phyloP scores from a whole-genome alignment of 768 basidiomycete species.

The Trametes cinnabarina region DNA sequence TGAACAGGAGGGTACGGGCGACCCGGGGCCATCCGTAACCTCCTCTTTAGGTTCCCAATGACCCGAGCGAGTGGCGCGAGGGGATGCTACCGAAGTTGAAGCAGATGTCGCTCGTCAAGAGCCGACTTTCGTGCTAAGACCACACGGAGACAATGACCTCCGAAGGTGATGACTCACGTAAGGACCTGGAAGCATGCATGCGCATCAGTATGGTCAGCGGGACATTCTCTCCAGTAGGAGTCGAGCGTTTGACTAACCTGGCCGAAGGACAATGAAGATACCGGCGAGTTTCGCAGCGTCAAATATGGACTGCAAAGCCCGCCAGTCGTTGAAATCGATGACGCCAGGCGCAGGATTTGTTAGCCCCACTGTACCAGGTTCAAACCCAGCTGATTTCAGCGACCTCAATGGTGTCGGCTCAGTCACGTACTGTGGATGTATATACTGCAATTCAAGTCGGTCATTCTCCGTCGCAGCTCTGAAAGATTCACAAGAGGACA shows the following conservation, averaged over 20 bases:
- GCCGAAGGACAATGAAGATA: constrained; percentile 76
- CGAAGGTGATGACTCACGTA: constrained; percentile 27
- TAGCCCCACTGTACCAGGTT: constrained; percentile 43
- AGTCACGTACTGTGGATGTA: constrained; percentile 58
- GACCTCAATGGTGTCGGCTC: too few relatives aligned
- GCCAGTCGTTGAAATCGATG: constrained; percentile 69
- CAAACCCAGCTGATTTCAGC: not conserved
- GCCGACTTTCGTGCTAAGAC: too few relatives aligned
- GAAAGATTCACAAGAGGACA: not conserved
- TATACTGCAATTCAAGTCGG: constrained; percentile 35
- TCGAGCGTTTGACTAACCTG: constrained; percentile 48
- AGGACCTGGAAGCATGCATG: constrained; percentile 10
- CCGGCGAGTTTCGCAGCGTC: constrained; percentile 74
- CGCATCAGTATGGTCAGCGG: not conserved
- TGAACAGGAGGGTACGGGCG: too few relatives aligned
- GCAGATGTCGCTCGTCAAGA: too few relatives aligned
- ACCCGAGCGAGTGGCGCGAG: too few relatives aligned
- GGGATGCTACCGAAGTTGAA: too few relatives aligned
- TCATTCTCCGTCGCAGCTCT: too few relatives aligned
- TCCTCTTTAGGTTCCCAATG: too few relatives aligned
- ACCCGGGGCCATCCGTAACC: too few relatives aligned
- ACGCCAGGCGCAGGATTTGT: constrained; percentile 74
- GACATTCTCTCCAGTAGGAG: not conserved
- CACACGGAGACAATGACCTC: too few relatives aligned
- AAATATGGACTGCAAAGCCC: constrained; percentile 66